Evolutionary conservation across 306 rosid species (phyloP).

Genomic region (Arachis stenosperma): DNA sequence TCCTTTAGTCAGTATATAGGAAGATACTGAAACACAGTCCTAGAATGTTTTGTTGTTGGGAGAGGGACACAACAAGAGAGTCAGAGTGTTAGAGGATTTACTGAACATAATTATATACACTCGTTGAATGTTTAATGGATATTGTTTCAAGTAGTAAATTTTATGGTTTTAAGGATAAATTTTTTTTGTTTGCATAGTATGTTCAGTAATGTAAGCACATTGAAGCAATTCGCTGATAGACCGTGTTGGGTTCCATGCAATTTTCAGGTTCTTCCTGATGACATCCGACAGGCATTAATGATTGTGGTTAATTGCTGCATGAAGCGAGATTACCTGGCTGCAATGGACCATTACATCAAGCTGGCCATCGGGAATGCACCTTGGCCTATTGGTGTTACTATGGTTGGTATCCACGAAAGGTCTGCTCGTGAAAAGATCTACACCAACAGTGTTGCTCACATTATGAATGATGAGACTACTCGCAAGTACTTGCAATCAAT

Average conservation of each 20-base stretch:
- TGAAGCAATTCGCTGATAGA: slow-evolving; percentile 21
- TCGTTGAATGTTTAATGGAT: slow-evolving; percentile 6
- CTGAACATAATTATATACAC: neutral
- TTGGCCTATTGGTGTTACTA: slow-evolving; percentile 99
- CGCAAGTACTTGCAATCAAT: slow-evolving; percentile 92
- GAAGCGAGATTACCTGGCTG: slow-evolving; percentile 95
- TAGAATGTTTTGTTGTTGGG: slow-evolving; percentile 1
- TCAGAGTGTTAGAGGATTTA: neutral
- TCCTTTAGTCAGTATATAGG: neutral
- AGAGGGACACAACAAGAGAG: neutral
- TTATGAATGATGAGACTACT: slow-evolving; percentile 98
- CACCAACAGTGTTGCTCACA: slow-evolving; percentile 98
- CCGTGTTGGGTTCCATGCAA: neutral
- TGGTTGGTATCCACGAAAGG: slow-evolving; percentile 99
- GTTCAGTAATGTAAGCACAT: neutral
- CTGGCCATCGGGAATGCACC: slow-evolving; percentile 98
- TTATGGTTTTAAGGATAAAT: slow-evolving; percentile 5
- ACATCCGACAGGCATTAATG: slow-evolving; percentile 83
- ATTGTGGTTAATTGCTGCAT: slow-evolving; percentile 85
- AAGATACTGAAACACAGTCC: slow-evolving; percentile 2
- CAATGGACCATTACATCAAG: slow-evolving; percentile 96
- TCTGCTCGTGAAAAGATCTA: slow-evolving; percentile 99
- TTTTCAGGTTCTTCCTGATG: slow-evolving; percentile 86
- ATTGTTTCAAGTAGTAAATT: slow-evolving; percentile 10
- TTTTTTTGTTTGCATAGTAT: slow-evolving; percentile 16